Evolutionary conservation across 805 yeast species (phyloP), one percentile per base, ranked within the genome.

Genomic region (Cyberlindnera nakhonratchasimensis): DNA sequence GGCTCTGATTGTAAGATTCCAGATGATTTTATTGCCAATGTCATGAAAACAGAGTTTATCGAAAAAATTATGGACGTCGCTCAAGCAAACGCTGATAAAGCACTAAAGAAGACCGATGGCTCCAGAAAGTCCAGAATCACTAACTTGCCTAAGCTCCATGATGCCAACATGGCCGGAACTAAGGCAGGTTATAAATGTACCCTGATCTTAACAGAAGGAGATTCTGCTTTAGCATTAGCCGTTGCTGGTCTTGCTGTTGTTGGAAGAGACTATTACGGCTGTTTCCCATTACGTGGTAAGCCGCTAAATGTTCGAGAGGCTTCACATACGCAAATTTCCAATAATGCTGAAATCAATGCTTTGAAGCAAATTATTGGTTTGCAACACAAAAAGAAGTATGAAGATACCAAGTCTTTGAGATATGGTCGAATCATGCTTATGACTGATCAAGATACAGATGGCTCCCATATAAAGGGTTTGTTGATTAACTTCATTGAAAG

Each of bases 401-500:
- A 80, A 17, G 83, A 81, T 50, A 71, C 85, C 13, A 76, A 77
- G 43, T 80, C 83, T 4, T 70, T 93, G 48, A 79, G 99, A 62
- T 93, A 93, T 59, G 99, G 99, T 28, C 96, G 89, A 62, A 76
- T 93, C 39, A 93, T 93, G 98, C 89, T 93, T 61, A 93, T 93
- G 98, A 89, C 99, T 6, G 99, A 93, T 84, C 99, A 93, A 67
- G 99, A 93, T 87, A 96, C 90, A 55, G 99, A 93, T 74, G 99
- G 99, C 47, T 85, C 96, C 14, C 99, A 93, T 70, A 93, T 93
- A 62, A 93, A 93, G 62, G 99, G 99, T 51, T 74, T 93, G 52
- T 77, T 93, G 44, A 93, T 93, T 57, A 93, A 93, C 62, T 93
- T 93, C 58, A 68, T 93, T 45, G 98, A 91, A 63, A 77, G 91